Evolutionary conservation across 2,329 filamentous ascomycete species (phyloP).

Genomic region (Xylariaceae sp.): DNA sequence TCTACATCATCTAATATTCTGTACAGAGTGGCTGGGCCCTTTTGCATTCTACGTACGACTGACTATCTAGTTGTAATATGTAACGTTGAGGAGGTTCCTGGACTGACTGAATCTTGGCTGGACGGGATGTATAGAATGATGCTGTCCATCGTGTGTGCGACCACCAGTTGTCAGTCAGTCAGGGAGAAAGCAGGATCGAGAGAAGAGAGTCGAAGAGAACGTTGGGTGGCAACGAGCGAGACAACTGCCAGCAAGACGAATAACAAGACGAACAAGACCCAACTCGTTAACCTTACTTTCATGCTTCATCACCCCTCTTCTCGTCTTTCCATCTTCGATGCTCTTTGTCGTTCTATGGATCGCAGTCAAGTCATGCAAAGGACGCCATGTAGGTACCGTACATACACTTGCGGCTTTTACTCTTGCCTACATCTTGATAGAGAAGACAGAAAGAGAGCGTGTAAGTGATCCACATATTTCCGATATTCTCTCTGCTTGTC

Average conservation of each 20-base stretch:
- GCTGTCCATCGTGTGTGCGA: not conserved
- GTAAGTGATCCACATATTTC: conserved; percentile 18
- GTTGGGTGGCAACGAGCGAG: not conserved
- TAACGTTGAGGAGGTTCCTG: conserved; percentile 18
- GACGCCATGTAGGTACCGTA: conserved; percentile 10
- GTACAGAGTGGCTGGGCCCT: conserved; percentile 23
- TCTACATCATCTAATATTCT: not conserved
- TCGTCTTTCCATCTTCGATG: not conserved
- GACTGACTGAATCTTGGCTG: conserved; percentile 21
- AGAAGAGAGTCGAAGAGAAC: not conserved
- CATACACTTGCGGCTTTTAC: conserved; percentile 23
- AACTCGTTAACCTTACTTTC: not conserved
- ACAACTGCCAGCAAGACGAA: not conserved
- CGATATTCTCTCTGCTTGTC: not conserved
- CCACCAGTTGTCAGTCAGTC: not conserved
- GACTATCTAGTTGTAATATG: not conserved
- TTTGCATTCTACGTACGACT: conserved; percentile 12
- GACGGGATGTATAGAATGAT: not conserved
- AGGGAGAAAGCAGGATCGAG: not conserved
- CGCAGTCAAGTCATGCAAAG: conserved; percentile 3
- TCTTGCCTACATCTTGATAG: not conserved
- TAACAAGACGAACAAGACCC: not conserved
- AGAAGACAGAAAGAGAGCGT: not conserved
- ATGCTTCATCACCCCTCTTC: not conserved
- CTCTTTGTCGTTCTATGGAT: not conserved